Percentiles rank a stretch among this genome's conserved stretches.
Conservation (phyloP, 768 basidiomycete species). For the Leucosporidium yakuticum region DNA sequence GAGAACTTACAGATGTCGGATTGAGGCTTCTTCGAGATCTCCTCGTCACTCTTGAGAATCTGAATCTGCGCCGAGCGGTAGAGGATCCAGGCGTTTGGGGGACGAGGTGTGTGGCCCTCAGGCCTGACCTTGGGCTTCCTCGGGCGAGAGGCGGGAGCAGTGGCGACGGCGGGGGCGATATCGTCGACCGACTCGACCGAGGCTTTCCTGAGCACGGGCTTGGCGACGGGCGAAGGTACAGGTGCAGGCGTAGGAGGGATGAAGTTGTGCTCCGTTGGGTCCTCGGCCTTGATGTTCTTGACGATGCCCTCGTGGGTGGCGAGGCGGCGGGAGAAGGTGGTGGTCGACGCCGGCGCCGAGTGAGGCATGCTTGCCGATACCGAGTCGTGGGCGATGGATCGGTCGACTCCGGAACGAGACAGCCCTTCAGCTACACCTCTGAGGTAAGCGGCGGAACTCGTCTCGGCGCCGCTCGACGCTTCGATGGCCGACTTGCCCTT, state of each 20-base stretch:
- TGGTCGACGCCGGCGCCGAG: no score
- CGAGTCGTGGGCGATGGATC: not conserved
- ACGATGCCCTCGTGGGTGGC: no score
- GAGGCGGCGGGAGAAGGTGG: no score
- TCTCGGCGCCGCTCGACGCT: not conserved
- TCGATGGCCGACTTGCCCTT: not conserved
- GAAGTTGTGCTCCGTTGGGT: no score
- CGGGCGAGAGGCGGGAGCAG: not conserved
- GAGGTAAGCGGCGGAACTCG: no score
- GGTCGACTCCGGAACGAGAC: not conserved
- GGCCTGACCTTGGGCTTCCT: not conserved
- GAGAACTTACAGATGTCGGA: slow-evolving; percentile 57
- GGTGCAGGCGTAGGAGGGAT: no score
- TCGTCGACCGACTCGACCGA: no score
- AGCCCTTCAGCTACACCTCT: not conserved
- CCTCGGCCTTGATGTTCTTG: no score
- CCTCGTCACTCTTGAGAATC: slow-evolving; percentile 45
- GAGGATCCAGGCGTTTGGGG: slow-evolving; percentile 76
- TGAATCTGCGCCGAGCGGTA: slow-evolving; percentile 61
- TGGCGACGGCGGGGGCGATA: no score
- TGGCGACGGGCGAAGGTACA: no score
- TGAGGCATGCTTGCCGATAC: no score
- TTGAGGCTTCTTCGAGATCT: slow-evolving; percentile 43
- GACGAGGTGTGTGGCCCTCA: slow-evolving; percentile 49
- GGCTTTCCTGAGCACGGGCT: no score